Percentiles rank a stretch among this genome's conserved stretches.
Evolutionary conservation across 2,329 filamentous ascomycete genomes (phyloP).

Genomic region (Pochonia chlamydosporia): DNA sequence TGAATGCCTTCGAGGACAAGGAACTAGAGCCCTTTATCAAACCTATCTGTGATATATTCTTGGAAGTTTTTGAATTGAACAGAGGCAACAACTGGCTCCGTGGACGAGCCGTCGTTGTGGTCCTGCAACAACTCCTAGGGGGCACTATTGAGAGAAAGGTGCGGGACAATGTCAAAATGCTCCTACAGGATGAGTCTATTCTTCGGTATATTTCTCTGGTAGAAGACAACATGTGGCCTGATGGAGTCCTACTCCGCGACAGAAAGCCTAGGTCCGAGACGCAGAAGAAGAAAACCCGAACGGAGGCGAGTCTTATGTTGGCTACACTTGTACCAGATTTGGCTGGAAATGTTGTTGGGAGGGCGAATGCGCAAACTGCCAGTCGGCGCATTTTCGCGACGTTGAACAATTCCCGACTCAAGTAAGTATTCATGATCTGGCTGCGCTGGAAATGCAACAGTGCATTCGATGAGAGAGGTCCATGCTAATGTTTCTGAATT

Average conservation of each 20-base stretch:
- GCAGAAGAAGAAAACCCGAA: conserved; percentile 75
- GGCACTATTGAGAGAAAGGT: conserved; percentile 96
- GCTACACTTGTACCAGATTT: conserved; percentile 87
- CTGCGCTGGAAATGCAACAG: not conserved
- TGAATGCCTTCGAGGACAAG: conserved; percentile 86
- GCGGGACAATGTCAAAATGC: conserved; percentile 69
- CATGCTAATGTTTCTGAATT: conserved; percentile 13
- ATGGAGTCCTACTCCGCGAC: conserved; percentile 48
- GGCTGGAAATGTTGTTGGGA: conserved; percentile 86
- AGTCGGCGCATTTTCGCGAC: conserved; percentile 85
- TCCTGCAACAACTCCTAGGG: conserved; percentile 89
- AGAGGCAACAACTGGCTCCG: conserved; percentile 96
- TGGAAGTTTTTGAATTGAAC: conserved; percentile 92
- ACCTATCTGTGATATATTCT: conserved; percentile 94
- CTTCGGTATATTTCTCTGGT: conserved; percentile 68
- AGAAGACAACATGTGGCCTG: conserved; percentile 78
- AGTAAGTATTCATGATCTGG: conserved; percentile 48
- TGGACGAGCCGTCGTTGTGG: conserved; percentile 90
- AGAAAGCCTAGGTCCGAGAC: conserved; percentile 54
- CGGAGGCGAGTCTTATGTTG: conserved; percentile 83
- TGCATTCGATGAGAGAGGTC: too few species aligned
- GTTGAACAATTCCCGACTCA: conserved; percentile 84
- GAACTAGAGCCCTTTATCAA: conserved; percentile 95
- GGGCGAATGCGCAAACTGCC: conserved; percentile 84
- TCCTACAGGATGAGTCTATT: conserved; percentile 73